Conservation (phyloP, 306 rosid genomes). For the Trifolium fragiferum region DNA sequence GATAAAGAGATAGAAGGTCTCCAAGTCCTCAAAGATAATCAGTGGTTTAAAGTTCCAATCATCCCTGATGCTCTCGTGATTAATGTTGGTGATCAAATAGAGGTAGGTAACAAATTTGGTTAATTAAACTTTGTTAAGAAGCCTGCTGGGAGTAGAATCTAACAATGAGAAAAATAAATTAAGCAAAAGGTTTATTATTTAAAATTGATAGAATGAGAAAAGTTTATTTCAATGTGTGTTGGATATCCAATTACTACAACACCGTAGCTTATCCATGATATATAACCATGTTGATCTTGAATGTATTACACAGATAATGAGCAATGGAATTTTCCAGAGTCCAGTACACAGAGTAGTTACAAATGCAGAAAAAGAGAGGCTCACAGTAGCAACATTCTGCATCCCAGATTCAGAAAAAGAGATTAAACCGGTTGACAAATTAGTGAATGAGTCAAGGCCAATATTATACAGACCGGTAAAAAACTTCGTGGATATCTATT, state of each 20-base stretch:
- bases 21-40: conserved; percentile 66
- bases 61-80: conserved; percentile 65
- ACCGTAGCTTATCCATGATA: conserved; percentile 2
- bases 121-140: neutral
- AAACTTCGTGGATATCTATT: conserved; percentile 47
- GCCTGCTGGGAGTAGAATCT: no score
- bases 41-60: conserved; percentile 77
- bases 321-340: conserved; percentile 69
- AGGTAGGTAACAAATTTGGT: conserved; percentile 48
- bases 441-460: conserved; percentile 61
- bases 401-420: conserved; percentile 54
- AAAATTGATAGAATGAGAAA: no score
- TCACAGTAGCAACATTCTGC: conserved; percentile 61
- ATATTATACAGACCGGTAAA: conserved; percentile 52
- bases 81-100: conserved; percentile 83
- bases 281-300: conserved; percentile 7
- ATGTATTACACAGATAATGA: conserved; percentile 51
- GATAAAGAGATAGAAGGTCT: conserved; percentile 78
- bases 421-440: conserved; percentile 54
- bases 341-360: conserved; percentile 68
- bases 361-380: conserved; percentile 61
- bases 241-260: neutral
- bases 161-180: no score
- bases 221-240: no score
- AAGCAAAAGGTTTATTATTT: no score